Base-by-base conservation (phyloP, 768 basidiomycete genomes). In the Candolleomyces aberdarensis region DNA sequence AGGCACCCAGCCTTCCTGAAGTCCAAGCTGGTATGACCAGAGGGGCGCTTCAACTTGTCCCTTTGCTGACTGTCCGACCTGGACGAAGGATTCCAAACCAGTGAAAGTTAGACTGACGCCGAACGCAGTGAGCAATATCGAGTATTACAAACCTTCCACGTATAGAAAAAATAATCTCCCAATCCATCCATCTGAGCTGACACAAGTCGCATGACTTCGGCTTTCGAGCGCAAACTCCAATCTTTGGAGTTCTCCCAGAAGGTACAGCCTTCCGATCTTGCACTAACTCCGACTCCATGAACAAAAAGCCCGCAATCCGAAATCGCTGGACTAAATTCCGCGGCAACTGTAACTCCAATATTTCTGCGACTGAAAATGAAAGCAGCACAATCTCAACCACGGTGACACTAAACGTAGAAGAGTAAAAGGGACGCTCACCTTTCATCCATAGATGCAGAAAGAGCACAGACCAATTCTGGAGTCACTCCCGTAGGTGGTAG, bases 311-410 rank as follows among this genome's bases (percentile, higher is more conserved):
- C 89, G 66, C 91, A 91, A 55, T 84, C 77, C 66, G 87, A 91
- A 64, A 77, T 79, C 13, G 85, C 87, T 2, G 79, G 78, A 55
- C 87, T 83, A 71, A 88, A 93, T 72, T 94, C 94, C 47, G 91
- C 93, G 0, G 85, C 85, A 26, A 87, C 69, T 13, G 85, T 85
- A 44, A 94, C 72, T 10, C 94, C 94, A 67, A 92, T 91, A 75
- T 82, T 83, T 83, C 59, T 41, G 10, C 19, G 29, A 56, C 48
- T 22, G 61, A 15, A 74, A 57, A 49, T 73, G 74, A 50, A 39
- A 20, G 54, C 50, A 20, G 59, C 47, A 62, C 19, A 72, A 53
- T 46, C 26, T 36, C 63, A 32, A 61, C 52, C 56, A 26, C 26
- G 3, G 2, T 26, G 26, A 26, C 3, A 26, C 26, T 3, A 26